Evolutionary conservation across 2,329 filamentous ascomycete genomes (phyloP).

Genomic region (Ophiostoma ips): DNA sequence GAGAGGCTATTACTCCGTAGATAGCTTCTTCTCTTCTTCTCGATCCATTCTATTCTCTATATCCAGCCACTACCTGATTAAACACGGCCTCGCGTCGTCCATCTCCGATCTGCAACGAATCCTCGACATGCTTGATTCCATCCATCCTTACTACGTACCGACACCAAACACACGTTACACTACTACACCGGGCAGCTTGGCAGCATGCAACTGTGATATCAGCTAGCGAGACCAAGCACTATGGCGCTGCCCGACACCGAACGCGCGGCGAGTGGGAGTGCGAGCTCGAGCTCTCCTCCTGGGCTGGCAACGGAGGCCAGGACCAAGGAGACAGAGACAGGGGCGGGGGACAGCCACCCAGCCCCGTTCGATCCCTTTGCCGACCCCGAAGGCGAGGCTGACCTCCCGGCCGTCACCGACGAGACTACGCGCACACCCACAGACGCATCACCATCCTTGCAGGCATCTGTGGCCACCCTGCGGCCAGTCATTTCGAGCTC

Average conservation of each 20-base stretch:
- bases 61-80: too few relatives aligned
- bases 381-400: slow-evolving; percentile 4
- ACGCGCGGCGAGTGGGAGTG: background rate
- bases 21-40: too few relatives aligned
- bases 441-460: slow-evolving; percentile 1
- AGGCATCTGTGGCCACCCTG: slow-evolving; percentile 32
- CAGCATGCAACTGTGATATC: background rate
- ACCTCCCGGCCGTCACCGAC: background rate
- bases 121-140: too few relatives aligned
- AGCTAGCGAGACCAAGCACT: background rate
- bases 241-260: background rate
- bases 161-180: too few relatives aligned
- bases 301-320: background rate
- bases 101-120: background rate
- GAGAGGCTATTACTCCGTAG: too few relatives aligned
- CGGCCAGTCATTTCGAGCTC: slow-evolving; percentile 36
- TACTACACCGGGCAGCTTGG: too few relatives aligned
- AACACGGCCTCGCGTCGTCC: background rate
- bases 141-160: too few relatives aligned
- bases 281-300: background rate
- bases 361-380: slow-evolving; percentile 5
- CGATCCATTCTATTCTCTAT: too few relatives aligned
- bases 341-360: too few relatives aligned
- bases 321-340: background rate
- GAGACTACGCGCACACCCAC: background rate